Base-by-base conservation (phyloP, 345 rosid species). In the Eutrema japonicum region DNA sequence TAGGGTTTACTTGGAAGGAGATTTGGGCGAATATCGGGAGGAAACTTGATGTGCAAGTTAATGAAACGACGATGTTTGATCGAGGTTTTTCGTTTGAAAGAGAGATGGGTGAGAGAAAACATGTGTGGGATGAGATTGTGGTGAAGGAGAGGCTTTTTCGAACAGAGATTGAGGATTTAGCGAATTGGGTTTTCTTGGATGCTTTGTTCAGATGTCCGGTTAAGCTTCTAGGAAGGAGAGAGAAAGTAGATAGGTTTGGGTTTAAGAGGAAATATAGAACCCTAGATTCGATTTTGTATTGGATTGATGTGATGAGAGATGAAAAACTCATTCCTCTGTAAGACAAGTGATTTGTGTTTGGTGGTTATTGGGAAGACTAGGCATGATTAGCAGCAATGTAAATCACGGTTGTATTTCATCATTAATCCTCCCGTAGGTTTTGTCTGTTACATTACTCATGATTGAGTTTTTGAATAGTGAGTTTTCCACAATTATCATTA, bases 181-280 rank as follows among this genome's bases (percentile, higher is more conserved):
- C 97, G 0, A 91, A 84, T 45, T 94, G 96, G 96, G 87, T 52
- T 38, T 91, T 94, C 81, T 4, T 94, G 78, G 98, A 94, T 62
- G 41, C 16, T 2, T 35, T 94, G 83, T 88, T 94, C 66, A 74
- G 98, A n/a, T 84, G 77, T 55, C 97, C 96, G 0, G 76, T 69
- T 5, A 91, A 84, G 77, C 64, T 91, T 77, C 86, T 91, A 46
- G 98, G 90, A n/a, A 83, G 46, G 16, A 62, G 95, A 63, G 88
- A 79, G 8, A 94, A 94, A 80, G 76, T 82, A 10, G 91, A 91
- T 62, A 66, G 58, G 18, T 70, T 86, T 10, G 96, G 98, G 40
- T 94, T 89, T 66, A 85, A 79, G 1, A 83, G 73, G 80, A 85
- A 83, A 75, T 87, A 72, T 67, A 69, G 81, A 61, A 86, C 89